phyloP scores from a whole-genome alignment of 1,284 basidiomycete species.

The Leucoagaricus sp. region DNA sequence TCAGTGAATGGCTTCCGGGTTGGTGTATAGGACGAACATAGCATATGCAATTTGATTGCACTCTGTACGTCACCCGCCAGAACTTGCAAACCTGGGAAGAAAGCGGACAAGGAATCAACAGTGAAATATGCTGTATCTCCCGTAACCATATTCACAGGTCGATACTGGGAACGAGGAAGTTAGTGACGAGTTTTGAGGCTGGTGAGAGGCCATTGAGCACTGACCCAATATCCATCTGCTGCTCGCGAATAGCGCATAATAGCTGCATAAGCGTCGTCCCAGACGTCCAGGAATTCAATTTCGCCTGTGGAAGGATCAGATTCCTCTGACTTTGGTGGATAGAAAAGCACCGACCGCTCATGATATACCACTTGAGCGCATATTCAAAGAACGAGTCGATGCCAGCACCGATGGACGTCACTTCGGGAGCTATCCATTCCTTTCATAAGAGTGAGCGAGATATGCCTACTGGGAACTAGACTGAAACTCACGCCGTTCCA shows the following conservation, averaged over 20 bases:
- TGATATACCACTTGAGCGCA: constrained; percentile 85
- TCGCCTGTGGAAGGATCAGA: constrained; percentile 64
- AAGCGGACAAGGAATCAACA: constrained; percentile 84
- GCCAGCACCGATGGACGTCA: constrained; percentile 86
- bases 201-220: constrained; percentile 17
- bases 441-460: constrained; percentile 26
- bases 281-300: constrained; percentile 87
- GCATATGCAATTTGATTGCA: constrained; percentile 84
- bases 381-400: constrained; percentile 96
- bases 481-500: constrained; percentile 65
- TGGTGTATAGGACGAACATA: constrained; percentile 53
- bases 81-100: constrained; percentile 89
- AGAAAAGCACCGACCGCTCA: constrained; percentile 60
- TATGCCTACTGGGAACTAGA: neutral
- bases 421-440: constrained; percentile 73
- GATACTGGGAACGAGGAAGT: constrained; percentile 53
- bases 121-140: constrained; percentile 71
- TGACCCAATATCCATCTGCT: constrained; percentile 85
- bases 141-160: constrained; percentile 75
- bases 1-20: constrained; percentile 4
- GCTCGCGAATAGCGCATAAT: constrained; percentile 86
- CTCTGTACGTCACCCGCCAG: constrained; percentile 88
- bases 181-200: neutral
- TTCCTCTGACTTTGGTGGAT: neutral
- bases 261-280: constrained; percentile 86